Evolutionary conservation across 257 asterid species (phyloP).

Genomic region (Verbena officinalis): DNA sequence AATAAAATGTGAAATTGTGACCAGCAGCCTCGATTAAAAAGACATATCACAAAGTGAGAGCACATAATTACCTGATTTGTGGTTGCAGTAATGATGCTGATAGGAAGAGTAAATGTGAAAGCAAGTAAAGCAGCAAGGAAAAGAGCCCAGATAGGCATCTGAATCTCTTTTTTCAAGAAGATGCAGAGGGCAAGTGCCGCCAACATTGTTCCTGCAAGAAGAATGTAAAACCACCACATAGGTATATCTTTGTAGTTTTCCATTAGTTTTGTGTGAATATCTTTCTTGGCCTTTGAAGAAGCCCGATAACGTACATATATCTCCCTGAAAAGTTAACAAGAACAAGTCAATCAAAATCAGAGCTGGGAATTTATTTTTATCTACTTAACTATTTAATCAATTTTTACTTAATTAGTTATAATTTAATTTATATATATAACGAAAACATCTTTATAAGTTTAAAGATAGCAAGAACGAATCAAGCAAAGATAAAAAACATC

Average conservation of each 20-base stretch:
- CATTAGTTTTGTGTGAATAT: constrained; percentile 71
- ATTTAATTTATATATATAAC: no score
- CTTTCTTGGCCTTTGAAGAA: constrained; percentile 56
- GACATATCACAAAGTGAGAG: not conserved
- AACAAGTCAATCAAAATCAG: no score
- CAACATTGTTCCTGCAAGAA: constrained; percentile 45
- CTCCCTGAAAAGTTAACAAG: constrained; percentile 45
- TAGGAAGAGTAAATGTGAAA: constrained; percentile 61
- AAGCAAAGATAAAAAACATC: no score
- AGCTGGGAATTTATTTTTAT: no score
- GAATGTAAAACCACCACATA: constrained; percentile 68
- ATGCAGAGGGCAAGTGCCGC: constrained; percentile 56
- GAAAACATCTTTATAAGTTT: no score
- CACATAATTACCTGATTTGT: constrained; percentile 61
- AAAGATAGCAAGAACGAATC: no score
- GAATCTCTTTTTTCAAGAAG: constrained; percentile 57
- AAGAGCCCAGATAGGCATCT: constrained; percentile 78
- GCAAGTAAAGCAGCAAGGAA: constrained; percentile 56
- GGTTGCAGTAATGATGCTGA: constrained; percentile 78
- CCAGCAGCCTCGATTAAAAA: not conserved
- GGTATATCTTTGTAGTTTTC: constrained; percentile 67
- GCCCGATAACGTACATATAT: constrained; percentile 57
- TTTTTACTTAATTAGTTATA: no score
- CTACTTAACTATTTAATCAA: no score
- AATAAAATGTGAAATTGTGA: not conserved